phyloP scores from a whole-genome alignment of 2,329 filamentous ascomycete species.

The Monilinia vaccinii-corymbosi region DNA sequence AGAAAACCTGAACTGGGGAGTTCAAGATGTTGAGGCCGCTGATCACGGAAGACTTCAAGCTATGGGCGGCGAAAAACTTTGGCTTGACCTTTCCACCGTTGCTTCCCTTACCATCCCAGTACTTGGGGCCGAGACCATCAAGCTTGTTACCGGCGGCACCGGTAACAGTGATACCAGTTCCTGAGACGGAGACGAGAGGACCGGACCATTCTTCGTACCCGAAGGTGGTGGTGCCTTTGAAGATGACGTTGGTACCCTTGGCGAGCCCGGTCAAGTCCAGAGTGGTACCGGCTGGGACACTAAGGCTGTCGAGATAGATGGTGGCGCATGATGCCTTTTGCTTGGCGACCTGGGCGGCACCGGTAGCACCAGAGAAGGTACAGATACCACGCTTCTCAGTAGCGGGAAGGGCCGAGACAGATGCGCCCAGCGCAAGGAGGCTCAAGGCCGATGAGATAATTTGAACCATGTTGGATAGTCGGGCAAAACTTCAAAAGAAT shows the following conservation, averaged over 20 bases:
- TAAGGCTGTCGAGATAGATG: constrained; percentile 44
- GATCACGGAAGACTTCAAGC: constrained; percentile 41
- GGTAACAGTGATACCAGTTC: constrained; percentile 19
- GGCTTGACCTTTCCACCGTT: constrained; percentile 55
- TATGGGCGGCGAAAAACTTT: constrained; percentile 51
- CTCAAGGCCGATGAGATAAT: constrained; percentile 14
- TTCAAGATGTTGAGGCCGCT: constrained; percentile 42
- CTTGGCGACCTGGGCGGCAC: constrained; percentile 38
- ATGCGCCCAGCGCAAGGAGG: constrained; percentile 16
- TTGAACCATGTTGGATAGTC: constrained; percentile 22
- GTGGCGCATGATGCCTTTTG: constrained; percentile 43
- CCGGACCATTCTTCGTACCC: constrained; percentile 57
- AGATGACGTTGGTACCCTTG: constrained; percentile 45
- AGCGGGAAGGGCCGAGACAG: constrained; percentile 14
- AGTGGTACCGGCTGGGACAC: constrained; percentile 48
- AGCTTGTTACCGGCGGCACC: constrained; percentile 32
- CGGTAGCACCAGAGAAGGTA: constrained; percentile 45
- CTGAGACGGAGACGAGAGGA: constrained; percentile 43
- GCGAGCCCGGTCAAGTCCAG: constrained; percentile 48
- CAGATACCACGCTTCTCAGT: constrained; percentile 32
- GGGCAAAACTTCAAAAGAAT: background rate
- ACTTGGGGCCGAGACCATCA: constrained; percentile 36
- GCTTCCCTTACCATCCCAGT: constrained; percentile 52
- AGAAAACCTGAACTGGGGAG: constrained; percentile 45
- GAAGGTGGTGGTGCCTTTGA: constrained; percentile 58